phyloP scores from a whole-genome alignment of 805 yeast genomes.

The Yarrowia phangngaensis region DNA sequence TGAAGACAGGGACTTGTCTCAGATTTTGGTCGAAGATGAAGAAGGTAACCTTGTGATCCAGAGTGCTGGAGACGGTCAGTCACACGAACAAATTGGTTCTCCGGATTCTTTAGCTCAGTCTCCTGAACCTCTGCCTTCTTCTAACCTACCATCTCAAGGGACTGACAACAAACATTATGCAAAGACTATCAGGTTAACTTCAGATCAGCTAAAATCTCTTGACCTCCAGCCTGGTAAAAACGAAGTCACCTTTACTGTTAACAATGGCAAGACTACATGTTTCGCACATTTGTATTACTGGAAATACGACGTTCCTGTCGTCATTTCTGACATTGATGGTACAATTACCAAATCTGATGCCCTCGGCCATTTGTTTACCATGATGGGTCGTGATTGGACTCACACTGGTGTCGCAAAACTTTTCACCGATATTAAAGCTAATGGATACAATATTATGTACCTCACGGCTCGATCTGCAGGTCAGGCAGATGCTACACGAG shows the following conservation, averaged over 20 bases:
- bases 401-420: slow-evolving; percentile 92
- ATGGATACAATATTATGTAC: slow-evolving; percentile 92
- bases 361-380: slow-evolving; percentile 87
- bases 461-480: slow-evolving; percentile 94
- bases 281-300: slow-evolving; percentile 73
- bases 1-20: slow-evolving; percentile 36
- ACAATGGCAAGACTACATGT: slow-evolving; percentile 75
- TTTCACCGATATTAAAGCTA: slow-evolving; percentile 77
- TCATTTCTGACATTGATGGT: slow-evolving; percentile 95
- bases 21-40: slow-evolving; percentile 37
- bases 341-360: slow-evolving; percentile 98
- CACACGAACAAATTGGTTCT: slow-evolving; percentile 18
- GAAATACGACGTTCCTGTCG: slow-evolving; percentile 82
- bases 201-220: slow-evolving; percentile 77
- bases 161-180: slow-evolving; percentile 48
- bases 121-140: slow-evolving; percentile 2
- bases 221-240: slow-evolving; percentile 76
- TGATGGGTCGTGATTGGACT: slow-evolving; percentile 97
- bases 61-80: slow-evolving; percentile 28
- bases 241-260: slow-evolving; percentile 71
- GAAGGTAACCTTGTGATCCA: slow-evolving; percentile 39
- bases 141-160: slow-evolving; percentile 28
- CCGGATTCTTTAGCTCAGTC: slow-evolving; percentile 28
- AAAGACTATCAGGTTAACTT: slow-evolving; percentile 83
- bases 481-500: slow-evolving; percentile 86